These are phyloP conservation scores for Aspergillus hiratsukae DNA, from an alignment of 2,329 filamentous ascomycete species.

Conservation along the genomic window DNA sequence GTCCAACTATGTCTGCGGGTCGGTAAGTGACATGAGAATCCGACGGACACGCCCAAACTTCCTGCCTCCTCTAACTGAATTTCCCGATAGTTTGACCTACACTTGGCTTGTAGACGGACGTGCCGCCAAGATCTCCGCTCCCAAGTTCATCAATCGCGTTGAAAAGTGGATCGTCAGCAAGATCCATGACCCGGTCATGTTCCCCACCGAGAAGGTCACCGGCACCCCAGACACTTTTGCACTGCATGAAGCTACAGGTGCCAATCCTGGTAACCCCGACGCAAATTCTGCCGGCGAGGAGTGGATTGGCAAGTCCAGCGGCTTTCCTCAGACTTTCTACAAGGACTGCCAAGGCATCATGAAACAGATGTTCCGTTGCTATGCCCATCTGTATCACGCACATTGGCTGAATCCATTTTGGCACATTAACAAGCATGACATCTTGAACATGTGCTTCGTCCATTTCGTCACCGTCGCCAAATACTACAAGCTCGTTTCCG, in stretches of 20 bases:
- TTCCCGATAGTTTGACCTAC: slow-evolving; percentile 70
- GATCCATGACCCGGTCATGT: slow-evolving; percentile 82
- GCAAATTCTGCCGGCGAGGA: slow-evolving; percentile 59
- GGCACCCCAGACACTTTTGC: slow-evolving; percentile 53
- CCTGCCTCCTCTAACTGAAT: slow-evolving; percentile 12
- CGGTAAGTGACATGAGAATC: slow-evolving; percentile 56
- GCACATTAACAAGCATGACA: slow-evolving; percentile 66
- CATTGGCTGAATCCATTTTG: slow-evolving; percentile 85
- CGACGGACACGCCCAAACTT: not conserved
- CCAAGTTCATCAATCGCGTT: slow-evolving; percentile 91
- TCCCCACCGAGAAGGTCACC: slow-evolving; percentile 76
- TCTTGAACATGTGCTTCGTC: slow-evolving; percentile 81
- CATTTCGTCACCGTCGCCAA: slow-evolving; percentile 79
- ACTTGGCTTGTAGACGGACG: slow-evolving; percentile 90
- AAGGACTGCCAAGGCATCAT: slow-evolving; percentile 90
- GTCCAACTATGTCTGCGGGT: slow-evolving; percentile 91
- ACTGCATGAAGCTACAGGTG: slow-evolving; percentile 50
- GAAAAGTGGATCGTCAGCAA: slow-evolving; percentile 97
- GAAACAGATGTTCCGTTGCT: slow-evolving; percentile 98
- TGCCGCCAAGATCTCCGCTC: slow-evolving; percentile 86
- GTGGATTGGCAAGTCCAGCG: slow-evolving; percentile 88
- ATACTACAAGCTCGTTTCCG: slow-evolving; percentile 76
- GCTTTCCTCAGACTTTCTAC: slow-evolving; percentile 86
- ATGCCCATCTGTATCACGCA: slow-evolving; percentile 95
- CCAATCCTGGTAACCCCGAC: slow-evolving; percentile 48